These are phyloP conservation scores for Talaromyces adpressus DNA, from an alignment of 495 filamentous ascomycete species.

Conservation along the genomic window DNA sequence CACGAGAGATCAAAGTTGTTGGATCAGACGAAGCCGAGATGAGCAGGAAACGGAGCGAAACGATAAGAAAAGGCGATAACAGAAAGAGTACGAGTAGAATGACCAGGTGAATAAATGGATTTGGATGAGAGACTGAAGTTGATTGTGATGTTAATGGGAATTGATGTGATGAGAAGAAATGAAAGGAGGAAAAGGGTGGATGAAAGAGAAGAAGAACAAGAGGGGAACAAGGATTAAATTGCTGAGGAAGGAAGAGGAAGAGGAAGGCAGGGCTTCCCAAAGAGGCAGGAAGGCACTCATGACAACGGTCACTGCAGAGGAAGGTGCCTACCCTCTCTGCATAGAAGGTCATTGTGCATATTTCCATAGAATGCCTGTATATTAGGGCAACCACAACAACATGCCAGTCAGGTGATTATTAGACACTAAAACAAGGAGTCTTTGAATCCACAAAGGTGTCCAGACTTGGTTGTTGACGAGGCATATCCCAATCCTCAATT, in stretches of 20 bases:
- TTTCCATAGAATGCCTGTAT: background rate
- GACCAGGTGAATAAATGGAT: slow-evolving; percentile 9
- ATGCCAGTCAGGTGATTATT: background rate
- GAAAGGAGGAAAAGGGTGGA: background rate
- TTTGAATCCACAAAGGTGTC: background rate
- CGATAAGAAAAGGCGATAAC: slow-evolving; percentile 9
- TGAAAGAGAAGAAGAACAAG: slow-evolving; percentile 17
- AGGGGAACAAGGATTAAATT: slow-evolving; percentile 20
- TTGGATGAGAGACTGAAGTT: slow-evolving; percentile 13
- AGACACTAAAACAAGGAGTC: background rate
- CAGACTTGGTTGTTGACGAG: background rate
- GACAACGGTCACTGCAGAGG: background rate
- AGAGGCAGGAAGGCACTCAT: background rate
- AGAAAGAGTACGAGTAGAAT: slow-evolving; percentile 10
- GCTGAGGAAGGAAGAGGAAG: slow-evolving; percentile 16
- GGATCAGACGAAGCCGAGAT: background rate
- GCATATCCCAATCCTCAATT: background rate
- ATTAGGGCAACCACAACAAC: background rate
- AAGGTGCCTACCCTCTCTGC: background rate
- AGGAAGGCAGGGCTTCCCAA: slow-evolving; percentile 7
- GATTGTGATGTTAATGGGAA: slow-evolving; percentile 11
- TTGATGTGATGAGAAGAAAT: background rate
- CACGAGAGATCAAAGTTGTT: background rate
- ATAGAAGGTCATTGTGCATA: background rate
- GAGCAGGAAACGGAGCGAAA: background rate